phyloP scores from a whole-genome alignment of 202 grass and related monocot species.

The Cymbopogon flexuosus region DNA sequence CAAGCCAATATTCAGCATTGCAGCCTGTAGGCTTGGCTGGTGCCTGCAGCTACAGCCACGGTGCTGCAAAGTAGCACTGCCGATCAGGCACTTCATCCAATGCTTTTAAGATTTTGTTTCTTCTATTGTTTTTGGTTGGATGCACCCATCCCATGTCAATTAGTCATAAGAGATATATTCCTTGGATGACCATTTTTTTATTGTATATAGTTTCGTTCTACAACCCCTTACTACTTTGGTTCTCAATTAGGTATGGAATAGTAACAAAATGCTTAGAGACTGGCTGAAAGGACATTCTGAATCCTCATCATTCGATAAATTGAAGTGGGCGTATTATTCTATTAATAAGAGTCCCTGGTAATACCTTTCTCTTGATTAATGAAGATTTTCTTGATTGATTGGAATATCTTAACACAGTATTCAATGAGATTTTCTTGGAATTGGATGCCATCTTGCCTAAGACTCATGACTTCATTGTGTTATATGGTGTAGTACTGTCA shows the following conservation, averaged over 20 bases:
- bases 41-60: too few relatives aligned
- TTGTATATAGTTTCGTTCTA: slow-evolving; percentile 3
- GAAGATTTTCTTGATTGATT: background rate
- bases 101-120: background rate
- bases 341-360: slow-evolving; percentile 99
- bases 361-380: slow-evolving; percentile 28
- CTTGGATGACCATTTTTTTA: background rate
- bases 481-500: background rate
- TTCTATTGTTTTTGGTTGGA: slow-evolving; percentile 26
- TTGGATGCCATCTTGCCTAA: background rate
- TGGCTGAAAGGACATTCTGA: slow-evolving; percentile 67
- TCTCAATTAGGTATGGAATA: slow-evolving; percentile 60
- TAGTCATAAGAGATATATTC: slow-evolving; percentile 10
- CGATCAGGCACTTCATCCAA: background rate
- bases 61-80: too few relatives aligned
- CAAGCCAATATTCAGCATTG: too few relatives aligned
- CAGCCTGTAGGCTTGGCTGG: too few relatives aligned
- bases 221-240: slow-evolving; percentile 34
- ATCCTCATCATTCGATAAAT: slow-evolving; percentile 56
- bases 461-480: background rate
- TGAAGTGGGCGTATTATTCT: slow-evolving; percentile 93
- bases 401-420: background rate
- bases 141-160: background rate
- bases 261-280: slow-evolving; percentile 65
- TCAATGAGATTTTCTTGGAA: background rate